Evolutionary conservation across 2,329 filamentous ascomycete species (phyloP).

Genomic region (Thermothelomyces thermophilus): DNA sequence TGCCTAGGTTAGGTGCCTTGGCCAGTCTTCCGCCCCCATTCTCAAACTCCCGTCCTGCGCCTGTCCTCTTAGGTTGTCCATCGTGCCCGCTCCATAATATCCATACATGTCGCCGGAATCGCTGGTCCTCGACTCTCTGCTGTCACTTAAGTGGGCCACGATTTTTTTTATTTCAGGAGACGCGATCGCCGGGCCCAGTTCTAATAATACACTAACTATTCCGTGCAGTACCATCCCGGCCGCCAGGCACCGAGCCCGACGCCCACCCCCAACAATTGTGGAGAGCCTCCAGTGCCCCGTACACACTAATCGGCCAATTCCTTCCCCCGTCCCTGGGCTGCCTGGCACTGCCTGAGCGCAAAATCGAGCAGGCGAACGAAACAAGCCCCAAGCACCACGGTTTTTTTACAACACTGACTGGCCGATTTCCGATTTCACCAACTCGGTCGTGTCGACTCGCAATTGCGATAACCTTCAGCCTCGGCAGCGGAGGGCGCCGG

Average conservation of each 20-base stretch:
- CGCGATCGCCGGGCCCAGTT: background rate
- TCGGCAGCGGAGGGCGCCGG: too few relatives aligned
- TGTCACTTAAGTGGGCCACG: too few relatives aligned
- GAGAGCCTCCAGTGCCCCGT: background rate
- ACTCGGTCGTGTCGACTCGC: background rate
- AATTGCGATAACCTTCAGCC: background rate
- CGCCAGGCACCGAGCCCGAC: background rate
- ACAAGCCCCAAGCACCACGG: constrained; percentile 5
- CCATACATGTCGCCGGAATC: background rate
- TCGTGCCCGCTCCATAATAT: background rate
- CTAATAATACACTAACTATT: constrained; percentile 7
- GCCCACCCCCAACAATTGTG: background rate
- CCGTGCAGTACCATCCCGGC: too few relatives aligned
- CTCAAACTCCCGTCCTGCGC: too few relatives aligned
- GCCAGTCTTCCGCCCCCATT: background rate
- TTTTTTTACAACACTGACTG: background rate
- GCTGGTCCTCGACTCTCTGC: background rate
- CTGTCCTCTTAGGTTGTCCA: too few relatives aligned
- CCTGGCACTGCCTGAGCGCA: constrained; percentile 5
- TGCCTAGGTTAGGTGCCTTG: too few relatives aligned
- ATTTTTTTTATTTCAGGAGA: background rate
- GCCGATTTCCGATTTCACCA: background rate
- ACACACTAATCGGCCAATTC: too few relatives aligned
- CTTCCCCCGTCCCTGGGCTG: background rate
- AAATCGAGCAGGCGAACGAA: constrained; percentile 3